Base-by-base conservation (phyloP, 305 asterid species). In the Ajuga reptans region DNA sequence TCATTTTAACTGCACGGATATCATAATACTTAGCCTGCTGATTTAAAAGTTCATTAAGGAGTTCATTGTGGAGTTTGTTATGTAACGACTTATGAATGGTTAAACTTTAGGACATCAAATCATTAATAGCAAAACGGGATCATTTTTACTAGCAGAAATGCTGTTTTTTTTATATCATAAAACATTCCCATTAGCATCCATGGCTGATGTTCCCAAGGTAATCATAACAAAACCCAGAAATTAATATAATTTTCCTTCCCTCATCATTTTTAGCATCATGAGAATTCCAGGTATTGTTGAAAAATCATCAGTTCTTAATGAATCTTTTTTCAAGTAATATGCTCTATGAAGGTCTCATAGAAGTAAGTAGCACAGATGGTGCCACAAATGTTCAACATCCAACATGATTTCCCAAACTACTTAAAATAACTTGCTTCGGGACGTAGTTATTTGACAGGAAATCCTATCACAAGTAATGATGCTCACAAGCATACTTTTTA, bases 381-480 rank as follows among this genome's bases (percentile, higher is more conserved):
- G 9, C 52, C 37, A 11, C 39, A 50, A 36, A 15, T 39, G 36
- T 52, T 52, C 34, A 24, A 52, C 12, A 6, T 33, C 60, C 59
- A 49, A 42, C 58, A 65, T 9, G 49, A 37, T 50, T 33, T n/a
- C 7, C 51, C 51, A 39, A 66, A 15, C 36, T 29, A 42, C 62
- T 66, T 37, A 42, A 41, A 63, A 41, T 37, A 47, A 65, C 55
- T 67, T 43, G 36, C 31, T 9, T 52, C 39, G 12, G 6, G 29
- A 55, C 27, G 47, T 64, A 75, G 63, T 34, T 42, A 45, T 43
- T 10, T 41, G 58, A 70, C 21, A 47, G 37, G 67, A 54, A 43
- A 36, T 52, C 64, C 29, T 31, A 53, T 37, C 47, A 45, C 16
- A 55, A 47, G 57, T 49, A 50, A 68, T 43, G 39, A 68, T 41